These are phyloP conservation scores for Leishmania tarentolae DNA, from an alignment of 208 protist species.

Conservation along the genomic window DNA sequence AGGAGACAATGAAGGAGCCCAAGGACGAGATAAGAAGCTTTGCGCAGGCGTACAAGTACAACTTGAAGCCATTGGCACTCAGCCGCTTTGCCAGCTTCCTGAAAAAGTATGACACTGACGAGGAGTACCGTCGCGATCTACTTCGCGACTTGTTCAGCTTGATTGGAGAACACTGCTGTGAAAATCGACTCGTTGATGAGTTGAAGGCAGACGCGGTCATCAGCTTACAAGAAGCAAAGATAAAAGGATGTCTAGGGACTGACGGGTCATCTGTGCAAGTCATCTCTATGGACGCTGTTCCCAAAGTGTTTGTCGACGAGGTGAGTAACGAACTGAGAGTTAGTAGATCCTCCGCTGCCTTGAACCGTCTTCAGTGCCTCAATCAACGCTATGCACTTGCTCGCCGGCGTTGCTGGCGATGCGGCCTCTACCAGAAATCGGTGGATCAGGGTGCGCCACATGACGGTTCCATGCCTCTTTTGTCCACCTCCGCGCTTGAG, in stretches of 20 bases:
- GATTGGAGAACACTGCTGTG: conserved; percentile 57
- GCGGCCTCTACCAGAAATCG: conserved; percentile 75
- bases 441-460: conserved; percentile 38
- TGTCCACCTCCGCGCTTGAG: conserved; percentile 79
- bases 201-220: conserved; percentile 61
- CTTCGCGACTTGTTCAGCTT: conserved; percentile 74
- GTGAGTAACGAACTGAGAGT: conserved; percentile 61
- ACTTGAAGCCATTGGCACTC: conserved; percentile 77
- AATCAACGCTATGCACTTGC: conserved; percentile 82
- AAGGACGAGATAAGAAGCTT: conserved; percentile 63
- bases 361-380: conserved; percentile 58
- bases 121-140: conserved; percentile 44
- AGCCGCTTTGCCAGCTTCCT: conserved; percentile 66
- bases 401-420: conserved; percentile 75
- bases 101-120: conserved; percentile 35
- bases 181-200: conserved; percentile 56
- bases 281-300: conserved; percentile 49
- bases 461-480: conserved; percentile 42
- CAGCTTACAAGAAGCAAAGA: conserved; percentile 47
- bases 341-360: background rate
- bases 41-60: conserved; percentile 74
- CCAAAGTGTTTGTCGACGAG: conserved; percentile 69
- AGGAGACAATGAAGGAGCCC: conserved; percentile 48
- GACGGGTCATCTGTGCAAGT: conserved; percentile 40
- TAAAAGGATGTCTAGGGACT: conserved; percentile 36